Evolutionary conservation across 2,329 filamentous ascomycete species (phyloP).

Genomic region (Pyrenochaeta sp.): DNA sequence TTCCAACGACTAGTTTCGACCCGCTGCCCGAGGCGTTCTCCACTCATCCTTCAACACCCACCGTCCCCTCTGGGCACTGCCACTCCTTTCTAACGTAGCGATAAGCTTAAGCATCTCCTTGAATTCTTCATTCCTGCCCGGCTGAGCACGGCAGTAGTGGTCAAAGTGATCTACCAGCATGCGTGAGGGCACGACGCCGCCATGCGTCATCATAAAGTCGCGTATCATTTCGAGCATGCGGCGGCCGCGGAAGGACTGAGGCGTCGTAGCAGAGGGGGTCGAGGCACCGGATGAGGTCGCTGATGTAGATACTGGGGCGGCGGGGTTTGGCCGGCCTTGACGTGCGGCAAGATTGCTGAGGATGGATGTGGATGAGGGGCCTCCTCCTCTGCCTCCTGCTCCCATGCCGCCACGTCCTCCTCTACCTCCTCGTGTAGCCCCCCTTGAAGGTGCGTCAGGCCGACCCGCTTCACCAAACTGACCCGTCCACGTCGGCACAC

Average conservation of each 20-base stretch:
- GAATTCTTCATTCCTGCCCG: conserved; percentile 76
- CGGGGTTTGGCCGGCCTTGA: conserved; percentile 41
- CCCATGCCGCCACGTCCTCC: conserved; percentile 33
- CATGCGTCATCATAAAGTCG: conserved; percentile 79
- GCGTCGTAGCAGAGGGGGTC: conserved; percentile 36
- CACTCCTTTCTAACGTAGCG: conserved; percentile 71
- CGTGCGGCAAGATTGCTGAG: conserved; percentile 55
- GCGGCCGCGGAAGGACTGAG: conserved; percentile 42
- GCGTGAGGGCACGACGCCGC: conserved; percentile 81
- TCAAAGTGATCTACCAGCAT: conserved; percentile 92
- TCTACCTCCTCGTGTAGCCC: conserved; percentile 54
- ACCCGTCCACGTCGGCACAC: conserved; percentile 94
- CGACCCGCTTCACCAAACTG: conserved; percentile 80
- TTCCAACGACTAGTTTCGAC: background rate
- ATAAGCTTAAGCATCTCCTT: conserved; percentile 80
- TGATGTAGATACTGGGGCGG: conserved; percentile 12
- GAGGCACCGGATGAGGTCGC: conserved; percentile 35
- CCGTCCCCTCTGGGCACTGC: conserved; percentile 57
- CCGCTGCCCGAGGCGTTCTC: conserved; percentile 22
- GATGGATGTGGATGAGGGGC: conserved; percentile 52
- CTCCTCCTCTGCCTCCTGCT: conserved; percentile 50
- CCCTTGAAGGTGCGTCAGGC: conserved; percentile 50
- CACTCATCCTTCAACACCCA: conserved; percentile 69
- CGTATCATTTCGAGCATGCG: conserved; percentile 68
- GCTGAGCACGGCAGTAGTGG: conserved; percentile 73